Conservation (phyloP, 2,329 filamentous ascomycete genomes). For the Fusarium sp. region DNA sequence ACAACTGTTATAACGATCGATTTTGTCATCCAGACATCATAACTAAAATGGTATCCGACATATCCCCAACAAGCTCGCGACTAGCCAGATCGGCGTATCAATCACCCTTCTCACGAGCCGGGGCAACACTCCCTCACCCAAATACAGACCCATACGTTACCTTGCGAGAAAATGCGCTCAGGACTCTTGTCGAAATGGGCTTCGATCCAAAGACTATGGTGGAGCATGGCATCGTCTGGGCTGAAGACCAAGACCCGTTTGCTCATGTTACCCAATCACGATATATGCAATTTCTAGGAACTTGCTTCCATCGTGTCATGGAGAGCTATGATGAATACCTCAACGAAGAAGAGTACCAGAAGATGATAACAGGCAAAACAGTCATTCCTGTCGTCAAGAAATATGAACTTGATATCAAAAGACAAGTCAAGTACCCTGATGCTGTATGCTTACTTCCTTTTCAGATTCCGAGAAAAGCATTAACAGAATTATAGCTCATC, state of each 20-base stretch:
- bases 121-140: too few relatives aligned
- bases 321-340: conserved; percentile 2
- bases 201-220: conserved; percentile 3
- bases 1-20: too few relatives aligned
- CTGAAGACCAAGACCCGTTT: conserved; percentile 7
- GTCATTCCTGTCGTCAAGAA: not conserved
- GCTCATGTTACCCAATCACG: not conserved
- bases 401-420: not conserved
- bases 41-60: too few relatives aligned
- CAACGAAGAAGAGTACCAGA: not conserved
- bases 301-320: conserved; percentile 2
- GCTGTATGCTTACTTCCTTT: not conserved
- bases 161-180: not conserved
- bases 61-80: too few relatives aligned
- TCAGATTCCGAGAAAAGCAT: too few relatives aligned
- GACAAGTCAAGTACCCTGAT: conserved; percentile 4
- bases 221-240: not conserved
- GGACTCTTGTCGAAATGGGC: not conserved
- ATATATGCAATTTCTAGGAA: conserved; percentile 2
- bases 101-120: too few relatives aligned
- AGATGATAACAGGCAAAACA: not conserved
- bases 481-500: not conserved
- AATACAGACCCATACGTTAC: not conserved
- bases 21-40: too few relatives aligned
- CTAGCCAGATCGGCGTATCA: too few relatives aligned